Evolutionary conservation across 208 protist genomes (phyloP), one percentile per base, ranked within the genome.

Genomic region (Phytomonas francai): DNA sequence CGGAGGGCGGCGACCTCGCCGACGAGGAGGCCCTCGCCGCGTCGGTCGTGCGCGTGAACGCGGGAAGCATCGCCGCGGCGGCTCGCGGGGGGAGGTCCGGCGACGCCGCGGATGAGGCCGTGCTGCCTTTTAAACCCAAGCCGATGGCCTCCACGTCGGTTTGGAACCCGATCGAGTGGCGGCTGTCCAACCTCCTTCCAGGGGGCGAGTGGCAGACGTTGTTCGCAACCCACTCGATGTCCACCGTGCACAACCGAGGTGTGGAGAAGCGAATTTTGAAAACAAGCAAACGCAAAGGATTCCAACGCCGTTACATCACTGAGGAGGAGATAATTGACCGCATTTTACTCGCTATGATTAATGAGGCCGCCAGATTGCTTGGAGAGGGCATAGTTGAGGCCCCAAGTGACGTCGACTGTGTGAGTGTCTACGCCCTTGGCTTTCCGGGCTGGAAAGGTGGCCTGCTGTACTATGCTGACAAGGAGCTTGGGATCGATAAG

Each of bases 331-430:
- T 98, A 29, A 68, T 89, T 19, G 88, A 97, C 57, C 81, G 87
- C 58, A 84, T 94, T 56, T 59, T 97, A 14, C 88, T 97, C 61
- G 74, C 81, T 14, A 83, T 96, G 71, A 73, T 97, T 25, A 97
- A 98, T 77, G 96, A 98, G 73, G 87, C 89, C 11, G 94, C 78
- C 14, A 83, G 77, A 54, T 59, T 96, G 32, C 70, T 98, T 56
- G 63, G 81, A 25, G 93, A 93, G 11, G 83, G 84, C 14, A 74
- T 93, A 29, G 87, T 92, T 42, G 49, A 59, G 16, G 75, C 79
- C 70, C 77, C 87, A 1, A 62, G 80, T 4, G 93, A 95, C 63
- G 77, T 97, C 60, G 96, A 98, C 83, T 77, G 96, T 63, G 79
- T 84, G 16, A 88, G 74, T 25, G 73, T 93, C n/a, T 87, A 89